phyloP scores from a whole-genome alignment of 805 yeast genomes.

The Yarrowia sp. region DNA sequence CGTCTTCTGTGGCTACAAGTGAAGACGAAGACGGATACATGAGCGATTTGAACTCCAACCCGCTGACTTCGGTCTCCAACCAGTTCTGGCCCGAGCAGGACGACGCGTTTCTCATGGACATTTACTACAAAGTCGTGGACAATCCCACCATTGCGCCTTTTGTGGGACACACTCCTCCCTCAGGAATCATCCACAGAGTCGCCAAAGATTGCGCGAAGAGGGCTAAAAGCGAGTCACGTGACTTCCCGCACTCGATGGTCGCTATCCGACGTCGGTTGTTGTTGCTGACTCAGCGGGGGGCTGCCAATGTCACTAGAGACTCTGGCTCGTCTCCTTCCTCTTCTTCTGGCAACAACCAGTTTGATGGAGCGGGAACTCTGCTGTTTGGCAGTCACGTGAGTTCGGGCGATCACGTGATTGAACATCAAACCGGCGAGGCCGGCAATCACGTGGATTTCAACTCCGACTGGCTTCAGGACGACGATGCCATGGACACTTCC shows the following conservation, averaged over 20 bases:
- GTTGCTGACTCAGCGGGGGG: slow-evolving; percentile 39
- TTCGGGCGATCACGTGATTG: background rate
- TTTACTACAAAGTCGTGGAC: slow-evolving; percentile 58
- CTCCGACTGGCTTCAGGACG: slow-evolving; percentile 36
- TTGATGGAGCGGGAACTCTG: slow-evolving; percentile 6
- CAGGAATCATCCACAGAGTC: slow-evolving; percentile 67
- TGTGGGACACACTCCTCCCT: slow-evolving; percentile 68
- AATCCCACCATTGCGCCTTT: slow-evolving; percentile 74
- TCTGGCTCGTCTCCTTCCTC: background rate
- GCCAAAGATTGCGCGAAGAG: slow-evolving; percentile 61
- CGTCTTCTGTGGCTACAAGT: slow-evolving; percentile 10
- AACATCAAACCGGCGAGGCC: too few relatives aligned
- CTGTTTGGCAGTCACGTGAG: slow-evolving; percentile 18
- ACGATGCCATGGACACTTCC: slow-evolving; percentile 25
- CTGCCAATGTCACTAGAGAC: background rate
- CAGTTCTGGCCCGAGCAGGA: slow-evolving; percentile 48
- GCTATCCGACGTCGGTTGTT: slow-evolving; percentile 49
- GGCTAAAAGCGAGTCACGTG: slow-evolving; percentile 45
- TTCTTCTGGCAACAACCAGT: background rate
- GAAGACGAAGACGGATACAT: slow-evolving; percentile 35
- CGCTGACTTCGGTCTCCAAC: slow-evolving; percentile 25
- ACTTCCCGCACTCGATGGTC: slow-evolving; percentile 48
- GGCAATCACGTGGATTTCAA: slow-evolving; percentile 1
- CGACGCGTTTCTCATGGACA: slow-evolving; percentile 56
- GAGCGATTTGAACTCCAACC: slow-evolving; percentile 32